phyloP scores from a whole-genome alignment of 208 protist genomes.

The Entamoeba nuttalli region DNA sequence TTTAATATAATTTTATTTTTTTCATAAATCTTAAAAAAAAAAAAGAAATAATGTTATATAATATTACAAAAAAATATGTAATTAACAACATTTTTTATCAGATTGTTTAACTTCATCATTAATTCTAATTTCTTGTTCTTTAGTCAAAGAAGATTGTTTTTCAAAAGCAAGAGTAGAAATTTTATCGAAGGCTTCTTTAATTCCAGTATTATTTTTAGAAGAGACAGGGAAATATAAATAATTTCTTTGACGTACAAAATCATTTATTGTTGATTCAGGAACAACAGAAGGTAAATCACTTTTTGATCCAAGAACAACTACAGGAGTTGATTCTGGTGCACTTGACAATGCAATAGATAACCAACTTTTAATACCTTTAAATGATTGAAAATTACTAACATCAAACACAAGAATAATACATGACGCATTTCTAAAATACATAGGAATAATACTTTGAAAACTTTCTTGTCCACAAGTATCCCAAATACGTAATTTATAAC shows the following conservation, averaged over 20 bases:
- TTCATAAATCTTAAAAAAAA: no score
- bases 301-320: background rate
- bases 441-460: background rate
- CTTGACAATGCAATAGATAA: constrained; percentile 17
- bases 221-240: background rate
- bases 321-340: background rate
- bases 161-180: background rate
- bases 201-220: background rate
- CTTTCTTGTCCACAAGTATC: constrained; percentile 18
- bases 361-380: constrained; percentile 54
- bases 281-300: background rate
- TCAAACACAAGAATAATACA: constrained; percentile 66
- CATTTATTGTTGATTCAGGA: background rate
- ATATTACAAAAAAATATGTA: background rate
- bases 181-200: background rate
- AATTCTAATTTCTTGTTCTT: background rate
- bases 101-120: background rate
- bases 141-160: background rate
- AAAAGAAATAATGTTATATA: no score
- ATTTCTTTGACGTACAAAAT: background rate
- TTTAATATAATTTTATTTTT: no score
- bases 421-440: background rate
- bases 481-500: background rate
- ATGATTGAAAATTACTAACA: constrained; percentile 51
- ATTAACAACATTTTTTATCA: background rate